Evolutionary conservation across 495 filamentous ascomycete species (phyloP), one percentile per base, ranked within the genome.

Genomic region (Penicillium longicatenatum): DNA sequence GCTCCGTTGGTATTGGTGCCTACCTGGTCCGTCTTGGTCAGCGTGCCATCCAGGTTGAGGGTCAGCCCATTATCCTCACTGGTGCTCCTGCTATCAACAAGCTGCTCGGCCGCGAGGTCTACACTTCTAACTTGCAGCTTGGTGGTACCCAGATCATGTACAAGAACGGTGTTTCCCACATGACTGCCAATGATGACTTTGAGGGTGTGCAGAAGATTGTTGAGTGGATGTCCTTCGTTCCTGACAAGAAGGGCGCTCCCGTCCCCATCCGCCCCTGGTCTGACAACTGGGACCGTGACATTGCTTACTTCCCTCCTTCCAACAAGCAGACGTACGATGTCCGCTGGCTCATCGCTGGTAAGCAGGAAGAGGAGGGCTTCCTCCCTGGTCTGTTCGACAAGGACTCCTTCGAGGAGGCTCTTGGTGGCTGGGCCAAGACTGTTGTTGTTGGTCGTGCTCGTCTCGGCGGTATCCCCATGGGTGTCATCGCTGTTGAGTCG

Each of bases 91-190:
- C 94, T 53, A 89, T 98, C 75, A 98, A 98, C 85, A 98, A 97
- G 81, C 81, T 98, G 63, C 88, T 98, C 50, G 94, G 94, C 41
- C 90, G 94, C 60, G 95, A 98, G 77, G 93, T 98, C 17, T 98
- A 98, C 82, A 96, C 94, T 45, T 98, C 94, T 33, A 98, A 98
- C 83, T 75, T 98, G 59, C 94, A 98, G 80, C 89, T 98, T 59
- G 94, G 94, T 85, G 94, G 94, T 64, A 98, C 94, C 41, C 94
- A 98, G 78, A 98, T 98, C 82, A 98, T 98, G 94, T 98, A 98
- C 85, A 93, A 88, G 79, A 98, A 98, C 70, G 94, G 94, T 84
- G 95, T 98, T 24, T 98, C 95, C 9, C 94, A 98, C 79, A 90
- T 98, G 88, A 97, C 93, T 59, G 94, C 94, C 69, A 90, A 87